These are phyloP conservation scores for Dendrocalamus latiflorus DNA, from an alignment of 202 grass and related monocot genomes.

Conservation along the genomic window DNA sequence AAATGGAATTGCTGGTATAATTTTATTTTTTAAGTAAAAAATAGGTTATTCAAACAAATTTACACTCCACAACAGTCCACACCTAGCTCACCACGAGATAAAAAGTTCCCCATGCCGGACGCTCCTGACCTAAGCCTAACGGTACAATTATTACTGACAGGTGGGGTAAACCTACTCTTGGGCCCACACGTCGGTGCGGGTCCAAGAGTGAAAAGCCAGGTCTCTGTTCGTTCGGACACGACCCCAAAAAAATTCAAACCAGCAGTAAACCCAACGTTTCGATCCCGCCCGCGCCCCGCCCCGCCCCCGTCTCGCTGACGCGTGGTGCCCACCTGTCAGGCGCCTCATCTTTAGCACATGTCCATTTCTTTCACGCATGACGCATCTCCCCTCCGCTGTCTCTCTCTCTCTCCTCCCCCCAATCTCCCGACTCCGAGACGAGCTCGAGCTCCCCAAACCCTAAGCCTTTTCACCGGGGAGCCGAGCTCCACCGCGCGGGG, in stretches of 20 bases:
- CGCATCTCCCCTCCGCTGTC: not conserved
- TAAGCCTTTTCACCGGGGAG: conserved; percentile 13
- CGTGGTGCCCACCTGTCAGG: not conserved
- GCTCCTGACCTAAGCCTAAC: accelerated
- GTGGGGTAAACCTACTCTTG: accelerated
- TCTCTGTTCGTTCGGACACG: not conserved
- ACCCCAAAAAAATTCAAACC: conserved; percentile 46
- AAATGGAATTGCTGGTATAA: too few species aligned
- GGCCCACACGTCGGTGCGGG: not conserved
- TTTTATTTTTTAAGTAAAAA: too few species aligned
- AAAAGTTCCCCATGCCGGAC: not conserved
- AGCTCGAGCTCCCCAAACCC: conserved; percentile 46
- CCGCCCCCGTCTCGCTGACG: not conserved
- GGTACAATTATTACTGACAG: accelerated
- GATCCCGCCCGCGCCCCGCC: conserved; percentile 38
- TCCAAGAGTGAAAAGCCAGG: accelerated
- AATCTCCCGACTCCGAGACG: conserved; percentile 15
- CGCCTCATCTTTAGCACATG: conserved; percentile 35
- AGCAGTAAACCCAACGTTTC: conserved; percentile 3
- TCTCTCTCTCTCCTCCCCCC: not conserved
- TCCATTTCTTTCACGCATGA: not conserved
- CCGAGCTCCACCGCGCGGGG: not conserved
- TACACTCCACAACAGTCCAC: not conserved
- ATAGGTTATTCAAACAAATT: too few species aligned
- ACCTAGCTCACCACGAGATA: not conserved